Base-by-base conservation (phyloP, 2,329 filamentous ascomycete species). In the Colletotrichum gigasporum region DNA sequence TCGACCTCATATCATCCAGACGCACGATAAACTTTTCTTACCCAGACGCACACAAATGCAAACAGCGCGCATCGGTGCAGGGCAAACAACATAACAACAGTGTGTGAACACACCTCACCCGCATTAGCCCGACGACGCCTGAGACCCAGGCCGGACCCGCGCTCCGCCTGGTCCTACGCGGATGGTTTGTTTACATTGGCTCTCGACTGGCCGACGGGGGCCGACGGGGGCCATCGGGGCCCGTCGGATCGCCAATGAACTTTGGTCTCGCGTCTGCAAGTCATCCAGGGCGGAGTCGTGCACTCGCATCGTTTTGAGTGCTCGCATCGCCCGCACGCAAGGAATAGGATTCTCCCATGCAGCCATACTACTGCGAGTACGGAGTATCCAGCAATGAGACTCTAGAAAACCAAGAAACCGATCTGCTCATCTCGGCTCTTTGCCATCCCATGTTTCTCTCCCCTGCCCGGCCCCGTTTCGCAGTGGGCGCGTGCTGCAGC, bases 181-280 rank as follows among this genome's bases (percentile, higher is more conserved):
- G n/a, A n/a, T n/a, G n/a, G n/a, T 60, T 59, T 60, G 47, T 63
- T 63, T 63, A 60, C 56, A 53, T 60, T 53, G 53, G 53, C 53
- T 22, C 30, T 32, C 8, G 20, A 16, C 53, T 37, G 20, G 41
- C 47, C 47, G 41, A 56, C 53, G 45, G 41, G 53, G 41, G n/a
- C n/a, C n/a, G n/a, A n/a, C n/a, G n/a, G n/a, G n/a, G n/a, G n/a
- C n/a, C n/a, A n/a, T n/a, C n/a, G n/a, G n/a, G n/a, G n/a, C n/a
- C 41, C 41, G 34, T 32, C 34, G 35, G 34, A 45, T 47, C 53
- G n/a, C 42, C 8, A 16, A 45, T 45, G 22, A 34, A 9, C 32
- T 34, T 34, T 2, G 22, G 41, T 11, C 41, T 5, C 11, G 11
- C 39, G 16, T 35, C 52, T 56, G 53, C 53, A 47, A 56, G 53